phyloP scores from a whole-genome alignment of 306 rosid genomes.

The Chamaecrista fasciculata region DNA sequence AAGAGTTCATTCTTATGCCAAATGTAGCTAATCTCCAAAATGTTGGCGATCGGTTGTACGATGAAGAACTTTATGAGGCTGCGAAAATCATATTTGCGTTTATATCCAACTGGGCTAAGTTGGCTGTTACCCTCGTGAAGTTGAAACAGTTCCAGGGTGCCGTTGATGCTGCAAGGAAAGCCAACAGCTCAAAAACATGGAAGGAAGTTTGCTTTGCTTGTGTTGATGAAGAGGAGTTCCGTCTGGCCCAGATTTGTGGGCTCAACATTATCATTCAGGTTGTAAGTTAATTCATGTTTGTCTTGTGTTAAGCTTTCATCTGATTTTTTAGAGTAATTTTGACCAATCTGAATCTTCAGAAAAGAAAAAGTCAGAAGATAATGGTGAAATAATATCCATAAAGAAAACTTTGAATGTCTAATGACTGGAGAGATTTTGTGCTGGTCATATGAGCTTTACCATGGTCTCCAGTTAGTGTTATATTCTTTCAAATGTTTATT shows the following conservation, averaged over 20 bases:
- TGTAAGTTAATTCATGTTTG: constrained; percentile 16
- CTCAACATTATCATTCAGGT: constrained; percentile 98
- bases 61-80: constrained; percentile 93
- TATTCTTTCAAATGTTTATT: constrained; percentile 11
- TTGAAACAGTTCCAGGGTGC: constrained; percentile 96
- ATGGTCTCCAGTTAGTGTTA: constrained; percentile 16
- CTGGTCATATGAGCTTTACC: not conserved
- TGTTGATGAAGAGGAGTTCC: constrained; percentile 99
- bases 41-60: constrained; percentile 93
- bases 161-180: constrained; percentile 99
- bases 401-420: constrained; percentile 12
- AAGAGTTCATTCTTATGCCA: constrained; percentile 97
- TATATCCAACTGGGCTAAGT: constrained; percentile 98
- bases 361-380: not conserved
- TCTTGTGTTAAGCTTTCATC: constrained; percentile 1
- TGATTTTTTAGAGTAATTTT: not conserved
- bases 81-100: constrained; percentile 92
- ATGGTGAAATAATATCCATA: constrained; percentile 19
- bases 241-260: constrained; percentile 98
- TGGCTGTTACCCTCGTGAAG: constrained; percentile 92
- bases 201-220: constrained; percentile 99
- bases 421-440: constrained; percentile 19
- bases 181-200: constrained; percentile 99
- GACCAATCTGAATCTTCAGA: constrained; percentile 7
- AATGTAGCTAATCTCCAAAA: constrained; percentile 97